Evolutionary conservation across 176 grass and related monocot genomes (phyloP).

Genomic region (Stipa capillata): DNA sequence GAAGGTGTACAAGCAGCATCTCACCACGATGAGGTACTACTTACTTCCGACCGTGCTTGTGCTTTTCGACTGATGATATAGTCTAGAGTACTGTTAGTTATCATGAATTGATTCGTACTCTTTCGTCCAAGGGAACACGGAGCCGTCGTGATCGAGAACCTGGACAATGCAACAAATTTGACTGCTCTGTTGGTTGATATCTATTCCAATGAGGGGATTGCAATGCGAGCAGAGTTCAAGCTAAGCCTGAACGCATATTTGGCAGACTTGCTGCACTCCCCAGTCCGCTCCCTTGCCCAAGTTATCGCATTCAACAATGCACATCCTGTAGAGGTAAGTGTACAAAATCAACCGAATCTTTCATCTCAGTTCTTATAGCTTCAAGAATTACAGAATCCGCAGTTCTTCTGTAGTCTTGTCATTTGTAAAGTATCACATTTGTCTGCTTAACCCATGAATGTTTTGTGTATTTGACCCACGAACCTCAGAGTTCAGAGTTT

Average conservation of each 20-base stretch:
- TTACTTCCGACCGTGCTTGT: too few relatives aligned
- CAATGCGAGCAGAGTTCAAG: slow-evolving; percentile 47
- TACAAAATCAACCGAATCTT: background rate
- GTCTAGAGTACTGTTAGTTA: background rate
- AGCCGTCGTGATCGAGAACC: slow-evolving; percentile 14
- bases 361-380: background rate
- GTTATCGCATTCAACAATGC: slow-evolving; percentile 52
- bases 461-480: too few relatives aligned
- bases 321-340: slow-evolving; percentile 21
- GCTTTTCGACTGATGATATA: too few relatives aligned
- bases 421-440: too few relatives aligned
- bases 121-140: slow-evolving; percentile 25
- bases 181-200: background rate
- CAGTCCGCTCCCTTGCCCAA: slow-evolving; percentile 35
- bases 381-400: background rate
- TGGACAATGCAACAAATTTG: slow-evolving; percentile 23
- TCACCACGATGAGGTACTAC: slow-evolving; percentile 39
- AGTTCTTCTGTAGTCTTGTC: too few relatives aligned
- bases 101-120: background rate
- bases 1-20: slow-evolving; percentile 21
- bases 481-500: too few relatives aligned
- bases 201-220: background rate
- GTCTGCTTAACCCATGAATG: too few relatives aligned
- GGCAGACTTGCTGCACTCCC: slow-evolving; percentile 28
- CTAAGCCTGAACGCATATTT: slow-evolving; percentile 40